Evolutionary conservation across 1,284 basidiomycete genomes (phyloP).

Genomic region (Xanthoconium separans): DNA sequence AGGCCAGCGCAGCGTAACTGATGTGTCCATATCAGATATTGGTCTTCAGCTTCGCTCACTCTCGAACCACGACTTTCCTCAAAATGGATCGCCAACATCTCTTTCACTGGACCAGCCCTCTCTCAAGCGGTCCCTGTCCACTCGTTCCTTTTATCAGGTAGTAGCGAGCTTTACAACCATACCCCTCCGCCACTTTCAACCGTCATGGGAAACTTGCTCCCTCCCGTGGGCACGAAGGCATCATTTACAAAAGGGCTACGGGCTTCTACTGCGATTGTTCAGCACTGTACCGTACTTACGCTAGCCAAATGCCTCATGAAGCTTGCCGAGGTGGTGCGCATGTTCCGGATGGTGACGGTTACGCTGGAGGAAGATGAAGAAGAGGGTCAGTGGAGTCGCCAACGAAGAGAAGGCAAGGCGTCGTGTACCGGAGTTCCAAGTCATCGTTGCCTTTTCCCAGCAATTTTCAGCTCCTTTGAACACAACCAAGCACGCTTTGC

Average conservation of each 20-base stretch:
- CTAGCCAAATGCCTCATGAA: slow-evolving; percentile 75
- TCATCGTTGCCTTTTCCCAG: slow-evolving; percentile 77
- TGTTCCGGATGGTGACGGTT: slow-evolving; percentile 50
- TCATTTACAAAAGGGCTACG: slow-evolving; percentile 81
- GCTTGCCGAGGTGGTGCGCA: slow-evolving; percentile 52
- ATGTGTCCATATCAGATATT: slow-evolving; percentile 56
- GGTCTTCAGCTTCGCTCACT: slow-evolving; percentile 71
- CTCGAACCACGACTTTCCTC: slow-evolving; percentile 87
- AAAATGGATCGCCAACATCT: slow-evolving; percentile 86
- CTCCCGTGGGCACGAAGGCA: slow-evolving; percentile 62
- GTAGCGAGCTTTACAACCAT: slow-evolving; percentile 49
- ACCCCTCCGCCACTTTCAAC: slow-evolving; percentile 69
- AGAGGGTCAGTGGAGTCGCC: slow-evolving; percentile 68
- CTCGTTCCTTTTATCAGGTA: slow-evolving; percentile 55
- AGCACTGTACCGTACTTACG: slow-evolving; percentile 77
- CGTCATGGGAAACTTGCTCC: slow-evolving; percentile 76
- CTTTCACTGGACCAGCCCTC: slow-evolving; percentile 77
- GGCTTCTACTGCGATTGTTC: slow-evolving; percentile 69
- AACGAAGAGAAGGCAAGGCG: slow-evolving; percentile 69
- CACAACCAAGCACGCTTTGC: slow-evolving; percentile 46
- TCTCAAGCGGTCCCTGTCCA: slow-evolving; percentile 69
- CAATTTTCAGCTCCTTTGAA: slow-evolving; percentile 30
- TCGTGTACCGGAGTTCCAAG: slow-evolving; percentile 81
- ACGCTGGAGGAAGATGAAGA: slow-evolving; percentile 62
- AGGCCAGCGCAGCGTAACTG: not conserved